Percentiles rank a stretch among this genome's conserved stretches.
These are phyloP conservation scores for Cordyceps pruinosa DNA, from an alignment of 2,329 filamentous ascomycete genomes.

Conservation along the genomic window DNA sequence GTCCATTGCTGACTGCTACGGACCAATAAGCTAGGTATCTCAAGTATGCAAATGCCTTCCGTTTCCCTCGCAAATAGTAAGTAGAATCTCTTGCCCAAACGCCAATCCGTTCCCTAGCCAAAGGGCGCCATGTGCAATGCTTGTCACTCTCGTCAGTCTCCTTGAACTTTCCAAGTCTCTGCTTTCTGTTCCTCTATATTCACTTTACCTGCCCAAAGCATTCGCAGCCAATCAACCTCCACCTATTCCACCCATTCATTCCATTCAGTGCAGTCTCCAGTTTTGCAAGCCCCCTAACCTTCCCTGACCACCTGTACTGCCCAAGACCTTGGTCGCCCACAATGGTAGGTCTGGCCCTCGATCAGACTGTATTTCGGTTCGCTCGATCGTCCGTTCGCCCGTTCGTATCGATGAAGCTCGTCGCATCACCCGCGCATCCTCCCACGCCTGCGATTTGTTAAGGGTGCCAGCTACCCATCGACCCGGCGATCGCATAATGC, in stretches of 20 bases:
- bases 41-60: background rate
- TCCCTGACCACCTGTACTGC: background rate
- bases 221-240: background rate
- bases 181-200: background rate
- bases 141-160: background rate
- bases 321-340: constrained; percentile 27
- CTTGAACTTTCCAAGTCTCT: background rate
- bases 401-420: constrained; percentile 25
- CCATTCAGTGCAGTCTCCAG: background rate
- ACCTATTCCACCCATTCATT: background rate
- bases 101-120: background rate
- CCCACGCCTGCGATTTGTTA: constrained; percentile 16
- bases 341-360: constrained; percentile 21
- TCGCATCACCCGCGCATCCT: constrained; percentile 28
- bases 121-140: background rate
- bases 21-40: constrained; percentile 3
- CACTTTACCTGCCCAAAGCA: too few relatives aligned
- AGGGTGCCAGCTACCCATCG: constrained; percentile 7
- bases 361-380: constrained; percentile 10
- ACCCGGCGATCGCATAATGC: constrained; percentile 20
- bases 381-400: constrained; percentile 10
- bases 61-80: background rate
- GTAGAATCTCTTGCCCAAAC: background rate
- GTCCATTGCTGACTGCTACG: background rate
- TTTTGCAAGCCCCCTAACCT: background rate